Base-by-base conservation (phyloP, 495 filamentous ascomycete genomes). In the Penicillium turbatum region DNA sequence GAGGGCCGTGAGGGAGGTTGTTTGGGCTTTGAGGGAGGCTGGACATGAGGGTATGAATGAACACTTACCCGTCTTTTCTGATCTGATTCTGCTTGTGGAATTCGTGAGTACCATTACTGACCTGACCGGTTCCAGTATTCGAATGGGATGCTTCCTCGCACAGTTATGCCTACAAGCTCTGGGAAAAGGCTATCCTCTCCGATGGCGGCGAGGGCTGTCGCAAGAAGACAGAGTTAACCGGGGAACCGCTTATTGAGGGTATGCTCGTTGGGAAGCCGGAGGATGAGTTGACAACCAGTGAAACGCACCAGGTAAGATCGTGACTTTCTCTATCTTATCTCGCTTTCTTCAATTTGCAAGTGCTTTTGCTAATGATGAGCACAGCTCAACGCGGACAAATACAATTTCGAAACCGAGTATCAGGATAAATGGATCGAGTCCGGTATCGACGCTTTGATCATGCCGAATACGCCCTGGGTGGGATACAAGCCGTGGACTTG, bases 361-460 rank as follows among this genome's bases (percentile, higher is more conserved):
- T 24, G 2, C 21, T 24, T 2, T 24, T 2, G 21, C 21, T 24
- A 24, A 24, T 24, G 21, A 24, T 24, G 4, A 24, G 2, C 21
- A 24, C 38, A 73, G 65, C 54, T 75, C 11, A 65, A 67, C 30
- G 64, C 63, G 26, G 63, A 66, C 41, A 75, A 71, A 54, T 69
- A 61, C 29, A 43, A 49, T 2, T 74, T 62, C 43, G 65, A 72
- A 56, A 52, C 57, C 5, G 26, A 45, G 17, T 76, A 69, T 48
- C 68, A 73, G 3, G 54, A 74, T n/a, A 68, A 76, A 30, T 88
- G 85, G 85, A 76, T 72, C 42, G 56, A 68, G 6, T 76, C 73
- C n/a, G 66, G 63, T 8, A 74, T 88, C 21, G 87, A 91, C 68
- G 83, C 81, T 0, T 73, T 91, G n/a, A 71, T 91, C 13, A 72